Evolutionary conservation across 179 eudicot genomes (phyloP).

Genomic region (Camellia oleifera): DNA sequence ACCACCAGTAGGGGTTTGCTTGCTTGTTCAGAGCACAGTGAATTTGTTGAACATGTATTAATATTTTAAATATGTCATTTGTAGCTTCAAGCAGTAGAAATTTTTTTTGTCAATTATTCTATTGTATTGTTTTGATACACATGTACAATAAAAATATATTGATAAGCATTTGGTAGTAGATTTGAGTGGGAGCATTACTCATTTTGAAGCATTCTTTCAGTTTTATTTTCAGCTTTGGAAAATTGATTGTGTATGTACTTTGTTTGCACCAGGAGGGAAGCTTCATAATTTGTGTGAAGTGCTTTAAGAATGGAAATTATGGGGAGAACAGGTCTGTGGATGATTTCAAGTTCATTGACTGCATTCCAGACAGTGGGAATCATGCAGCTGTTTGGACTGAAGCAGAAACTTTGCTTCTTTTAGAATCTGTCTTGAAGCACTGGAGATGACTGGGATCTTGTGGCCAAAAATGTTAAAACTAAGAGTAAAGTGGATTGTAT

Average conservation of each 20-base stretch:
- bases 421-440: constrained; percentile 83
- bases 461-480: constrained; percentile 72
- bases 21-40: neutral
- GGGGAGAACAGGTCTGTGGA: constrained; percentile 56
- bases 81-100: constrained; percentile 2
- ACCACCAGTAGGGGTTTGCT: neutral
- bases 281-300: constrained; percentile 53
- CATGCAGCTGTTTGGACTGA: constrained; percentile 69
- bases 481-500: constrained; percentile 83
- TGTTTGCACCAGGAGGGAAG: constrained; percentile 45
- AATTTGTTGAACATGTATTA: neutral
- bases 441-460: constrained; percentile 95
- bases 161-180: neutral
- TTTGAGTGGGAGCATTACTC: neutral
- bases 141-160: neutral
- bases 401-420: constrained; percentile 79
- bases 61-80: neutral
- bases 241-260: neutral
- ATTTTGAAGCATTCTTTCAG: neutral
- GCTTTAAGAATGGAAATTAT: constrained; percentile 57
- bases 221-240: neutral
- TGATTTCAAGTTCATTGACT: constrained; percentile 60
- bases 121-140: neutral
- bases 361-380: constrained; percentile 25
- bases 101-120: neutral